Evolutionary conservation across 306 rosid species (phyloP), one percentile per base, ranked within the genome.

Genomic region (Gillenia trifoliata): DNA sequence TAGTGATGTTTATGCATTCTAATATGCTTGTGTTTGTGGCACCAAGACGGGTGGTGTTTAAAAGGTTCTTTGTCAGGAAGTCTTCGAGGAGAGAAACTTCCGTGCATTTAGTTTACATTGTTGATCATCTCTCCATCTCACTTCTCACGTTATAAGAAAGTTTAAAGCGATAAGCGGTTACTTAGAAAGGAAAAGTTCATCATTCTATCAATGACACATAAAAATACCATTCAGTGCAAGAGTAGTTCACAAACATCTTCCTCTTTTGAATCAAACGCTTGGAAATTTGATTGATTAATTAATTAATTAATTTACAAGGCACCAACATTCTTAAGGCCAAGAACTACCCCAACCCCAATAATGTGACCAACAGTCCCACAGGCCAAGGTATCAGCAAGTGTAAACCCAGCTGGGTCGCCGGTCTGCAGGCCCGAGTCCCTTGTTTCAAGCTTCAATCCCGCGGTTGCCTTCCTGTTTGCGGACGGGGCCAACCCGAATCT

Each of bases 351-450:
- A 78, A 92, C 96, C 19, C 99, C 99, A 79, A 94, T 90, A 81
- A 94, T 92, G 89, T 92, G 99, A 33, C 99, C 99, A 6, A 92
- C 81, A 23, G 22, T 0, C 6, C 99, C 99, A 72, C 98, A 95
- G 1, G 99, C 99, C 96, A 95, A 86, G 55, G 99, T 95, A 66
- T 95, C 97, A 71, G 99, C 98, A 50, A 94, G 98, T 6, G 99
- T 95, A 87, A 95, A 94, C 1, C 98, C 97, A 62, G 98, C 97
- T 33, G 97, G 98, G 80, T 92, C 99, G 59, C 99, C 99, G 1
- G 96, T 92, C 82, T 95, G 98, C 80, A 94, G 80, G 2, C 99
- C 98, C 5, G 99, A 90, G 81, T 95, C 92, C 97, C 99, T 92
- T 2, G 1, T 79, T 66, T 94, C 99, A 38, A 95, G 86, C 89